Evolutionary conservation across 2,329 filamentous ascomycete species (phyloP).

Genomic region (Talaromyces atroroseus): DNA sequence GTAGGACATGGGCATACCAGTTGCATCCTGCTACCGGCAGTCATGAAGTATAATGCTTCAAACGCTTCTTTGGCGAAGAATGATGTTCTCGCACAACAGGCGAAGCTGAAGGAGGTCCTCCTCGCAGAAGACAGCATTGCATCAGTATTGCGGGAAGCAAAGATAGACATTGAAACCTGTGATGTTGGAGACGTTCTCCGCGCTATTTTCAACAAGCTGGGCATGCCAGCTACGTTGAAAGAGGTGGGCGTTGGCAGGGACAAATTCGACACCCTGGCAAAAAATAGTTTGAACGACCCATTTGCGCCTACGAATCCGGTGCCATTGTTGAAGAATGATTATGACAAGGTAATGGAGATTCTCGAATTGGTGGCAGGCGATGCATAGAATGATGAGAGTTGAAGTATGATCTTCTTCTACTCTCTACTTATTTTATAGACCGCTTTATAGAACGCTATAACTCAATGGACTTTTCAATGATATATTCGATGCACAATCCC

Average conservation of each 20-base stretch:
- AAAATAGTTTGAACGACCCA: conserved; percentile 14
- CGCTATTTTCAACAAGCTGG: conserved; percentile 13
- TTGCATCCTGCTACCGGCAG: conserved; percentile 45
- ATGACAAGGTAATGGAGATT: conserved; percentile 12
- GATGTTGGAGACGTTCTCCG: conserved; percentile 16
- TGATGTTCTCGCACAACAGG: conserved; percentile 26
- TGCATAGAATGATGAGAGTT: not conserved
- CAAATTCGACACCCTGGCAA: conserved; percentile 13
- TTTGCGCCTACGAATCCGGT: conserved; percentile 15
- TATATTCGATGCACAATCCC: too few relatives aligned
- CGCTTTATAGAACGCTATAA: not conserved
- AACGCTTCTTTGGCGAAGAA: conserved; percentile 25
- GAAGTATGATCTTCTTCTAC: not conserved
- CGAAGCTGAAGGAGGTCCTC: conserved; percentile 29
- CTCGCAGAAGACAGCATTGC: conserved; percentile 29
- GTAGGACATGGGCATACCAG: conserved; percentile 52
- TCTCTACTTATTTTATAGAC: too few relatives aligned
- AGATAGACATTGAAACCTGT: not conserved
- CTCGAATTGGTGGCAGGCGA: conserved; percentile 6
- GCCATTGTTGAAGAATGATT: conserved; percentile 7
- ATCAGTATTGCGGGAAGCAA: conserved; percentile 21
- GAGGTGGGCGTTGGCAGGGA: conserved; percentile 15
- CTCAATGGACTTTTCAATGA: too few relatives aligned
- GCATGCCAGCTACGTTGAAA: conserved; percentile 13
- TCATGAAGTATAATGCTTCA: conserved; percentile 46